phyloP scores from a whole-genome alignment of 352 stramenopile genomes.

The Aphanomyces cochlioides region DNA sequence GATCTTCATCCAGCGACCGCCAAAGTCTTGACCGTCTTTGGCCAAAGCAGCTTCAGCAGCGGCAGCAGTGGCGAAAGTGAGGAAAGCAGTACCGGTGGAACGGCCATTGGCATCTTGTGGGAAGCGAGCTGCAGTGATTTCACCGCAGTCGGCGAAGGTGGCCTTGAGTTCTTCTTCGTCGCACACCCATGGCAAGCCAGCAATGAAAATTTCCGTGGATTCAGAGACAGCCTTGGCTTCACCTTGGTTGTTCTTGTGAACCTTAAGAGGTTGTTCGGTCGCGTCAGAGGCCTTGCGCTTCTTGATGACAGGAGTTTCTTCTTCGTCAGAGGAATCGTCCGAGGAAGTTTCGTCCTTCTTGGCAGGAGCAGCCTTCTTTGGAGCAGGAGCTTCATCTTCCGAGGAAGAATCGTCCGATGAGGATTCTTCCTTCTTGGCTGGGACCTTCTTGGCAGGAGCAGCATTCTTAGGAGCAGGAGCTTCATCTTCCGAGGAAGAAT shows the following conservation, averaged over 20 bases:
- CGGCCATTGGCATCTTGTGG: constrained; percentile 86
- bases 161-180: constrained; percentile 92
- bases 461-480: constrained; percentile 36
- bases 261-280: constrained; percentile 52
- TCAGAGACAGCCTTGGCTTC: constrained; percentile 52
- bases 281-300: constrained; percentile 78
- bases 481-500: constrained; percentile 59
- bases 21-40: constrained; percentile 93
- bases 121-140: constrained; percentile 79
- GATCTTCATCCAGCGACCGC: constrained; percentile 95
- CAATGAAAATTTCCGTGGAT: constrained; percentile 81
- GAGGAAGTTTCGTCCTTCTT: constrained; percentile 53
- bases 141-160: constrained; percentile 92
- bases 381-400: constrained; percentile 33
- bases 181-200: constrained; percentile 93
- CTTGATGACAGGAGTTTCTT: constrained; percentile 72
- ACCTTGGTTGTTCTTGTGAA: constrained; percentile 73
- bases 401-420: constrained; percentile 39
- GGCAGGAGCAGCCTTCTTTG: constrained; percentile 41
- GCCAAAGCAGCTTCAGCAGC: constrained; percentile 78
- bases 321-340: constrained; percentile 42
- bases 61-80: constrained; percentile 84
- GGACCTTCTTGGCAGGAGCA: constrained; percentile 36
- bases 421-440: constrained; percentile 35
- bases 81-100: constrained; percentile 92